These are phyloP conservation scores for Echium plantagineum DNA, from an alignment of 257 asterid genomes.

Conservation along the genomic window DNA sequence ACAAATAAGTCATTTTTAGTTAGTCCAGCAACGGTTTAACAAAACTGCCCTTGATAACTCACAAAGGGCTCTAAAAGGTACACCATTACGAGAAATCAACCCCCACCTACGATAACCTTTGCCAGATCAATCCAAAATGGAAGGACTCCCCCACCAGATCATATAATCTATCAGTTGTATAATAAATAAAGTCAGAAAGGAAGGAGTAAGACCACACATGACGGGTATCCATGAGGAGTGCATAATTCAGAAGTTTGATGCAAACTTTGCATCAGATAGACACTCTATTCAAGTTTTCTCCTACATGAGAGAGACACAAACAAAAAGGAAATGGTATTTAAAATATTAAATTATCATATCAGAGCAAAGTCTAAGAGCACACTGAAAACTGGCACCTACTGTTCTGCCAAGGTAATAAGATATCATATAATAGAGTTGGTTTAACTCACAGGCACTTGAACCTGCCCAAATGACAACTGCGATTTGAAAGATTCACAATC, in stretches of 20 bases:
- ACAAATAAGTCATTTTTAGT: not conserved
- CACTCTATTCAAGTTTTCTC: not conserved
- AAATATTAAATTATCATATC: not conserved
- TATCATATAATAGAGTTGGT: not conserved
- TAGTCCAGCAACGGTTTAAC: not conserved
- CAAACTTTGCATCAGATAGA: not conserved
- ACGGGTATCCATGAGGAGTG: not conserved
- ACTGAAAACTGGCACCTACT: not conserved
- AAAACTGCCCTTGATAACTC: not conserved
- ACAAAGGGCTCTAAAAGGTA: not conserved
- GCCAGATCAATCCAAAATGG: not conserved
- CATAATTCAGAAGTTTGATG: not conserved
- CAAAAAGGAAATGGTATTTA: not conserved
- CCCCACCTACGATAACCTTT: not conserved
- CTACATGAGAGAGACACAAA: not conserved
- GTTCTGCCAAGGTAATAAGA: not conserved
- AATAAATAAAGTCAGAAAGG: not conserved
- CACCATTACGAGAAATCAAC: not conserved
- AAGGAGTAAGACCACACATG: not conserved
- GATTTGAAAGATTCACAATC: conserved; percentile 14
- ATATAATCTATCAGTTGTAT: too few relatives aligned
- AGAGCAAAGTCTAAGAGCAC: not conserved
- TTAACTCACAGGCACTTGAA: conserved; percentile 47
- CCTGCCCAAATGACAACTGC: conserved; percentile 26
- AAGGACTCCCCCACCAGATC: not conserved